Conservation (phyloP, 305 asterid species). For the Fraxinus floribunda region DNA sequence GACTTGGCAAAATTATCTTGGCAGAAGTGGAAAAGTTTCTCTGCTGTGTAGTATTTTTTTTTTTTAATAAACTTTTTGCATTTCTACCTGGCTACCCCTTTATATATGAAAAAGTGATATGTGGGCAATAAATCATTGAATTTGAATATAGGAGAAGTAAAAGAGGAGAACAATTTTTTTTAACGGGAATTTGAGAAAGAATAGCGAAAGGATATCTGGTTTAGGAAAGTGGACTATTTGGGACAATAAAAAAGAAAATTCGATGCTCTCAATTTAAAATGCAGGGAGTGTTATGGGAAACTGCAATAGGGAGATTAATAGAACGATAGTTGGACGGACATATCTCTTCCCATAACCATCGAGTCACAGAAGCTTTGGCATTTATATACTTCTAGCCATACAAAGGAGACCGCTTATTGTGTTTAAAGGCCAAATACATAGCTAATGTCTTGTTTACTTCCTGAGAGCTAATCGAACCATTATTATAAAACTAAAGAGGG, state of each 20-base stretch:
- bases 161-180: not conserved
- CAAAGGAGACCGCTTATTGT: not conserved
- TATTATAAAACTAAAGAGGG: not conserved
- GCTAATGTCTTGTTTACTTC: not conserved
- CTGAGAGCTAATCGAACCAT: not conserved
- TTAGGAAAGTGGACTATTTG: not conserved
- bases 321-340: not conserved
- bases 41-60: not conserved
- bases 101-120: not conserved
- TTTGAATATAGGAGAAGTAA: not conserved
- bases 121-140: not conserved
- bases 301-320: not conserved
- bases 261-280: not conserved
- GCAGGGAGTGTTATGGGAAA: not conserved
- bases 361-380: not conserved
- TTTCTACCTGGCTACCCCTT: not conserved
- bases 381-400: not conserved
- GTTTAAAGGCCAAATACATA: not conserved
- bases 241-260: not conserved
- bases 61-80: not conserved
- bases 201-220: not conserved
- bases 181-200: not conserved
- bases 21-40: not conserved
- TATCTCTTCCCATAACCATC: not conserved
- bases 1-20: not conserved